A percentile compares a stretch with the other conserved stretches of the same genome.
phyloP scores from a whole-genome alignment of 2,329 filamentous ascomycete genomes.

The Scedosporium aurantiacum region DNA sequence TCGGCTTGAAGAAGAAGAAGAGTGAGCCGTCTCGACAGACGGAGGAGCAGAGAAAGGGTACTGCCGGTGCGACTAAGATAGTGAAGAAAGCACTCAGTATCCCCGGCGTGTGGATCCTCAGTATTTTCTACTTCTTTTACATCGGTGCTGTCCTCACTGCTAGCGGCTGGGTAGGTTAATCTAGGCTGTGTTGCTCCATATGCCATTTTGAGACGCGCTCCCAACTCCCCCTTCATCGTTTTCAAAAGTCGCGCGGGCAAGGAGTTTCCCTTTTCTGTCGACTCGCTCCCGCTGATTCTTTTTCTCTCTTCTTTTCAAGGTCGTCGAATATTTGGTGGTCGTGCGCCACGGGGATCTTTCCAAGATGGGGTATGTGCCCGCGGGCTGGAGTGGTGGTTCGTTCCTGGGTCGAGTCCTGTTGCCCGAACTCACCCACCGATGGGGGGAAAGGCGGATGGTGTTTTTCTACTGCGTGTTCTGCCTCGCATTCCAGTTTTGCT shows the following conservation, averaged over 20 bases:
- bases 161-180: constrained; percentile 40
- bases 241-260: too few species aligned
- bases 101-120: constrained; percentile 44
- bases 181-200: too few species aligned
- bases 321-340: constrained; percentile 49
- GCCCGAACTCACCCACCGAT: constrained; percentile 46
- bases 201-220: too few species aligned
- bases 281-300: too few species aligned
- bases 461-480: constrained; percentile 40
- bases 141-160: constrained; percentile 45
- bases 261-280: too few species aligned
- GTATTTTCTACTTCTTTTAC: constrained; percentile 54
- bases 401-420: constrained; percentile 46
- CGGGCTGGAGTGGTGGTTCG: constrained; percentile 47
- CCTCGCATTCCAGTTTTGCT: constrained; percentile 44
- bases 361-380: constrained; percentile 50
- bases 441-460: constrained; percentile 47
- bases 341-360: constrained; percentile 46
- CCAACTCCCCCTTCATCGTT: too few species aligned
- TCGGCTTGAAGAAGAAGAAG: constrained; percentile 18
- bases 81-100: constrained; percentile 32
- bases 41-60: constrained; percentile 19
- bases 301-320: too few species aligned
- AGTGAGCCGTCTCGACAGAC: constrained; percentile 9
- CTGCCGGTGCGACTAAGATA: constrained; percentile 14